Conservation (phyloP, 2,329 filamentous ascomycete species). For the Colletotrichum camelliae region DNA sequence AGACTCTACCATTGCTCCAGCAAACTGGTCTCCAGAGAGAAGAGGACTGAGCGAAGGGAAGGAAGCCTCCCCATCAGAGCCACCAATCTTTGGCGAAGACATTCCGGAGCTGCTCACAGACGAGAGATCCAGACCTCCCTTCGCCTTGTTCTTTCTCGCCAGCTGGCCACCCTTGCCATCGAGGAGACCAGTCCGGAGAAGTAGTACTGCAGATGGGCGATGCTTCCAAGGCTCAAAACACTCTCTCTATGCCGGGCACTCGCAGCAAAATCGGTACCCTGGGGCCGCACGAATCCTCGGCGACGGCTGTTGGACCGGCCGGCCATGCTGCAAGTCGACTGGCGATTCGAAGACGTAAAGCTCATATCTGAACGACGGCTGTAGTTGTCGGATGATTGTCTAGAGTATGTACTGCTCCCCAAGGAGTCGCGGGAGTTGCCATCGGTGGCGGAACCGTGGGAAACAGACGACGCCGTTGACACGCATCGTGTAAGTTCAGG, state of each 20-base stretch:
- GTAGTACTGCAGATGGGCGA: constrained; percentile 97
- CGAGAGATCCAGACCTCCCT: constrained; percentile 64
- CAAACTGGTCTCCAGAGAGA: constrained; percentile 42
- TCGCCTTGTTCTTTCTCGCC: constrained; percentile 72
- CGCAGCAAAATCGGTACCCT: constrained; percentile 86
- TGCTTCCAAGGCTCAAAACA: constrained; percentile 94
- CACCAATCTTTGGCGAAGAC: constrained; percentile 42
- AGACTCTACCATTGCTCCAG: constrained; percentile 49
- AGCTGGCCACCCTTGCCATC: constrained; percentile 92
- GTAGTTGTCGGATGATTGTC: constrained; percentile 68
- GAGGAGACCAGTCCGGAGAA: constrained; percentile 93
- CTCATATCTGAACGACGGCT: constrained; percentile 49
- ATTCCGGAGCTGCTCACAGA: constrained; percentile 36
- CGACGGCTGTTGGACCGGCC: constrained; percentile 52
- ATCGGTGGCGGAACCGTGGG: constrained; percentile 58
- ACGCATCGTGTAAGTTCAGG: constrained; percentile 67
- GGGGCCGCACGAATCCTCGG: constrained; percentile 86
- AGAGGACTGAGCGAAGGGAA: constrained; percentile 68
- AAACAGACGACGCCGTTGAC: constrained; percentile 66
- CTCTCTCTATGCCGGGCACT: constrained; percentile 91
- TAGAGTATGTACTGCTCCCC: constrained; percentile 62
- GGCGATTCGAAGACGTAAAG: constrained; percentile 41
- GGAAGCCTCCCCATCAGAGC: constrained; percentile 61
- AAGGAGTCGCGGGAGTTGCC: constrained; percentile 58
- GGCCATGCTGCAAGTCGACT: constrained; percentile 51